Conservation (phyloP, 805 yeast genomes). For the Nakazawaea peltata region DNA sequence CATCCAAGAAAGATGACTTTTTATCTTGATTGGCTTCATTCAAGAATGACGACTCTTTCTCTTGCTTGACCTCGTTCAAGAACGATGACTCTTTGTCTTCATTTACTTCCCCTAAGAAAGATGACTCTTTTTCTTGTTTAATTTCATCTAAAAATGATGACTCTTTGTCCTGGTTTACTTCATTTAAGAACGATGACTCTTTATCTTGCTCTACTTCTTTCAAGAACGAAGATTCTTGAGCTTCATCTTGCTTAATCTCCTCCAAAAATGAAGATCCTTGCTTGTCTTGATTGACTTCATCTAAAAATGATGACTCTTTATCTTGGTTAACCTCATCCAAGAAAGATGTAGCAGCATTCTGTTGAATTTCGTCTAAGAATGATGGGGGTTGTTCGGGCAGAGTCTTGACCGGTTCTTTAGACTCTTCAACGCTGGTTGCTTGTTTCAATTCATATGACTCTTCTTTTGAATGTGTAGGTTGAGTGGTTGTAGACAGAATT, state of each 20-base stretch:
- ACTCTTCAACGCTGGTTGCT: no score
- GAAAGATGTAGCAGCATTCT: background rate
- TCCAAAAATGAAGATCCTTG: background rate
- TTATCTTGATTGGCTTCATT: background rate
- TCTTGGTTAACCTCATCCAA: background rate
- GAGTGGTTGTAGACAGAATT: no score
- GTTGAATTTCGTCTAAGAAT: conserved; percentile 3
- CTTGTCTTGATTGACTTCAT: background rate
- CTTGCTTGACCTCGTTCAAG: background rate
- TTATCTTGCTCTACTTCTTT: background rate
- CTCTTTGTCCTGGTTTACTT: background rate
- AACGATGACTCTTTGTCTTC: conserved; percentile 1
- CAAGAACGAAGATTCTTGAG: background rate
- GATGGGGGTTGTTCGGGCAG: background rate
- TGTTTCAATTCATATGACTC: no score
- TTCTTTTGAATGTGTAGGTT: no score
- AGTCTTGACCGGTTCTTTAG: no score
- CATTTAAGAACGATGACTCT: background rate
- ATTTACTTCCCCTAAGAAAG: background rate
- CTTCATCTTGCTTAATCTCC: background rate
- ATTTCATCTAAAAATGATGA: conserved; percentile 2
- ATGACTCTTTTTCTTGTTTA: background rate
- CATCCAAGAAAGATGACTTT: background rate
- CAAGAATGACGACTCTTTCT: background rate
- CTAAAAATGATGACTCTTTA: background rate